These are phyloP conservation scores for Heteromeles arbutifolia DNA, from an alignment of 306 rosid genomes.

Conservation along the genomic window DNA sequence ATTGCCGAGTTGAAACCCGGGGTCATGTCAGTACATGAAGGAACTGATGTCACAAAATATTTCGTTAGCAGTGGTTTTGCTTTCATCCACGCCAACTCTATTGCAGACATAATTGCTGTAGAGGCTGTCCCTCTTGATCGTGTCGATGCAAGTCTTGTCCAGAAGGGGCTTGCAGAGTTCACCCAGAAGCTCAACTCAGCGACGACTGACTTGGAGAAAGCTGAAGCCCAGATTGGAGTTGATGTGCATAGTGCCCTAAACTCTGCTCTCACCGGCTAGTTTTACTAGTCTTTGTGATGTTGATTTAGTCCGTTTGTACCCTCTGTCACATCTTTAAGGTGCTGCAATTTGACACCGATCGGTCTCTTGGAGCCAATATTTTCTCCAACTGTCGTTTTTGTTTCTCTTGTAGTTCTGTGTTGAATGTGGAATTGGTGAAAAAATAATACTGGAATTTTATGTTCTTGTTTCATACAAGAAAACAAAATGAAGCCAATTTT, in stretches of 20 bases:
- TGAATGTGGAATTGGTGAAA: slow-evolving; percentile 36
- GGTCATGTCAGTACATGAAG: slow-evolving; percentile 75
- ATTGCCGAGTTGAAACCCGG: slow-evolving; percentile 98
- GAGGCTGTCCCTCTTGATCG: slow-evolving; percentile 85
- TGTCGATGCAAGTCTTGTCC: slow-evolving; percentile 68
- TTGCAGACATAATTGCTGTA: slow-evolving; percentile 71
- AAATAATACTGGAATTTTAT: slow-evolving; percentile 38
- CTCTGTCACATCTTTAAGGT: slow-evolving; percentile 7
- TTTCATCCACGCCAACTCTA: slow-evolving; percentile 86
- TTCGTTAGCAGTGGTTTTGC: slow-evolving; percentile 93
- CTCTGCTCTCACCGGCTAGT: slow-evolving; percentile 67
- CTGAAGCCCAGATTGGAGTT: slow-evolving; percentile 97
- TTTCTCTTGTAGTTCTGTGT: slow-evolving; percentile 27
- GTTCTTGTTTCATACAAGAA: neutral
- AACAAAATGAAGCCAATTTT: neutral
- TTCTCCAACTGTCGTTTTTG: slow-evolving; percentile 1
- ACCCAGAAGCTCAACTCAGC: slow-evolving; percentile 91
- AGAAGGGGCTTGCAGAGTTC: slow-evolving; percentile 92
- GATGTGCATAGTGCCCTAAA: slow-evolving; percentile 88
- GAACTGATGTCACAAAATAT: slow-evolving; percentile 64
- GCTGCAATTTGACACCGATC: slow-evolving; percentile 18
- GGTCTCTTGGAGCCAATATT: slow-evolving; percentile 41
- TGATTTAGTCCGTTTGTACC: slow-evolving; percentile 17
- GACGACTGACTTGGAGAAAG: slow-evolving; percentile 89
- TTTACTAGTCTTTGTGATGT: slow-evolving; percentile 17